phyloP scores from a whole-genome alignment of 1,139 yeast species.

The Candida sp. region DNA sequence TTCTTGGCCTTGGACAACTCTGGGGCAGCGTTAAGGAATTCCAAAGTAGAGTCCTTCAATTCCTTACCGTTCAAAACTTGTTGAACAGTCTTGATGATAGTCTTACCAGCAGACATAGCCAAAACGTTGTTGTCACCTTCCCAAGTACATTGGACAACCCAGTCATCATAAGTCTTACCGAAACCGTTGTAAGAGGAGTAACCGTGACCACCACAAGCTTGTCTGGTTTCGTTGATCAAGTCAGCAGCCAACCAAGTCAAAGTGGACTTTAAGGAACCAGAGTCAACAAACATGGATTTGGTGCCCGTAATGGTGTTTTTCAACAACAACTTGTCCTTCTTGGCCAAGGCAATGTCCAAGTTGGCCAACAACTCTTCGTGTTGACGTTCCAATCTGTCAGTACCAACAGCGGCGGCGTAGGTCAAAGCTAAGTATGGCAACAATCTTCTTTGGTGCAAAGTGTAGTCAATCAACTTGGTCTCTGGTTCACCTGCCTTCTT shows the following conservation, averaged over 20 bases:
- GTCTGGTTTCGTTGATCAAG: constrained; percentile 87
- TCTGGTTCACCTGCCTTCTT: constrained; percentile 42
- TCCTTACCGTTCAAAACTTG: constrained; percentile 20
- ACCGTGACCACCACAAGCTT: constrained; percentile 98
- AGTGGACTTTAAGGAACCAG: constrained; percentile 90
- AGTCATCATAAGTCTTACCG: constrained; percentile 87
- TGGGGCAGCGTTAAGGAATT: constrained; percentile 19
- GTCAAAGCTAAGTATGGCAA: constrained; percentile 80
- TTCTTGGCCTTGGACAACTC: constrained; percentile 15
- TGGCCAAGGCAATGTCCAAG: constrained; percentile 57
- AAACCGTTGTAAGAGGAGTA: constrained; percentile 90
- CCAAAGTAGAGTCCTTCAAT: constrained; percentile 16
- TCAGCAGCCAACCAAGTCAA: constrained; percentile 86
- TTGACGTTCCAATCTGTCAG: constrained; percentile 64
- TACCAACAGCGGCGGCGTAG: constrained; percentile 78
- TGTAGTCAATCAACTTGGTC: constrained; percentile 76
- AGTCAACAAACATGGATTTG: constrained; percentile 81
- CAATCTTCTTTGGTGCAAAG: constrained; percentile 86
- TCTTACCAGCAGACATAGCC: constrained; percentile 83
- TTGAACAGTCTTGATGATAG: constrained; percentile 61
- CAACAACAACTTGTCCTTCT: constrained; percentile 45
- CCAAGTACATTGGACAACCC: constrained; percentile 98
- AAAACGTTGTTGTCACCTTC: constrained; percentile 95
- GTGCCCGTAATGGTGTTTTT: constrained; percentile 60
- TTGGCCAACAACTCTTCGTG: constrained; percentile 55